Evolutionary conservation across 2,329 filamentous ascomycete species (phyloP).

Genomic region (Trichoderma polysporum): DNA sequence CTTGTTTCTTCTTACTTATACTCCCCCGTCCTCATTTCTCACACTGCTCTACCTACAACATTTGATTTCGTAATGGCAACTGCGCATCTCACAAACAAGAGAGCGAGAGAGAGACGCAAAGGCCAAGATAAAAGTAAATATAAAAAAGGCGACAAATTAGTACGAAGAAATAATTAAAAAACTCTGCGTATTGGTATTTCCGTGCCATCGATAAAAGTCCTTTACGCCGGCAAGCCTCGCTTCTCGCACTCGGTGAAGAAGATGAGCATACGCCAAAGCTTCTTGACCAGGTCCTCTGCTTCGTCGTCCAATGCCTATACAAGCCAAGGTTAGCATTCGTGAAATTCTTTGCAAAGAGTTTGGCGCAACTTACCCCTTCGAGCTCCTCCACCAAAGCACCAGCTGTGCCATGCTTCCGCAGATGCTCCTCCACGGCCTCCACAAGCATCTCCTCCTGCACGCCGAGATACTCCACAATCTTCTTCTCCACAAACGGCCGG

Average conservation of each 20-base stretch:
- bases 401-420: conserved; percentile 73
- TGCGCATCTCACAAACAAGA: not conserved
- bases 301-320: conserved; percentile 87
- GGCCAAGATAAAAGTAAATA: not conserved
- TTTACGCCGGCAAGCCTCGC: conserved; percentile 71
- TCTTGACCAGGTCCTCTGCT: conserved; percentile 89
- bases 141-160: not conserved
- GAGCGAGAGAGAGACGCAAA: not conserved
- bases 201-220: not conserved
- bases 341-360: not conserved
- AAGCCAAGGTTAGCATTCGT: conserved; percentile 30
- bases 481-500: conserved; percentile 94
- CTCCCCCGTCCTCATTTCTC: too few species aligned
- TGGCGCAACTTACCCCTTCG: conserved; percentile 68
- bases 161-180: not conserved
- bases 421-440: conserved; percentile 84
- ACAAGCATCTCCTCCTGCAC: conserved; percentile 96
- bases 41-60: not conserved
- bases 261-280: conserved; percentile 97
- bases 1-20: not conserved
- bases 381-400: conserved; percentile 80
- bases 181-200: not conserved
- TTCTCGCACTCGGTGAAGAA: conserved; percentile 97
- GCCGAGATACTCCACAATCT: conserved; percentile 94
- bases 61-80: not conserved